Percentiles rank a stretch among this genome's conserved stretches.
Evolutionary conservation across 208 protist species (phyloP).

Genomic region (Naegleria fowleri): DNA sequence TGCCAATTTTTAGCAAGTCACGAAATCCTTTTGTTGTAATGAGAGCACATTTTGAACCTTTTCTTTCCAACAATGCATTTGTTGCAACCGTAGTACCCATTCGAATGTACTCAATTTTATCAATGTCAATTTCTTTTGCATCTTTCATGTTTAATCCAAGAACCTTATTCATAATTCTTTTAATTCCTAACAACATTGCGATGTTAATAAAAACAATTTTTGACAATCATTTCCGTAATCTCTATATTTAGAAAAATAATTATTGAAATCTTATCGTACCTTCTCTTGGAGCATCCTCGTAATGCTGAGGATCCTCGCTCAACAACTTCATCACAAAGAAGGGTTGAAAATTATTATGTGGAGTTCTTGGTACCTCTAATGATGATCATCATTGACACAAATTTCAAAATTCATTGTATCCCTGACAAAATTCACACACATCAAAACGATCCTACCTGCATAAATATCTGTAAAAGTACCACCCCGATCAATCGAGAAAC

Average conservation of each 20-base stretch:
- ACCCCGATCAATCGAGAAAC: slow-evolving; percentile 82
- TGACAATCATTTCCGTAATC: background rate
- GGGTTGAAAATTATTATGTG: slow-evolving; percentile 24
- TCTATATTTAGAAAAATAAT: background rate
- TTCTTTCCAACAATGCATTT: slow-evolving; percentile 88
- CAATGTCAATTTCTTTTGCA: slow-evolving; percentile 54
- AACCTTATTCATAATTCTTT: slow-evolving; percentile 37
- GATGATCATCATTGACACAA: background rate
- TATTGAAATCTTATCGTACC: slow-evolving; percentile 39
- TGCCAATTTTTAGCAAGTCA: slow-evolving; percentile 84
- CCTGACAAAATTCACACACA: too few relatives aligned
- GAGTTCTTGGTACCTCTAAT: slow-evolving; percentile 27
- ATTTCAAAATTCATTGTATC: too few relatives aligned
- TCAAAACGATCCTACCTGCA: slow-evolving; percentile 54
- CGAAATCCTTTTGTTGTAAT: slow-evolving; percentile 80
- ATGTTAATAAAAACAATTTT: too few relatives aligned
- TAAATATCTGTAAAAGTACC: slow-evolving; percentile 91
- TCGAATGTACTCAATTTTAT: slow-evolving; percentile 73
- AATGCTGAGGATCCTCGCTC: slow-evolving; percentile 80
- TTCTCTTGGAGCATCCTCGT: slow-evolving; percentile 86
- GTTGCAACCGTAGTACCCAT: slow-evolving; percentile 94
- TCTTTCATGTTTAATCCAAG: slow-evolving; percentile 41
- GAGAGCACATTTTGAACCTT: slow-evolving; percentile 77
- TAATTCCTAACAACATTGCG: background rate
- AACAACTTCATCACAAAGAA: slow-evolving; percentile 79